phyloP scores from a whole-genome alignment of 1,284 basidiomycete genomes.

The Ceratobasidium sp. region DNA sequence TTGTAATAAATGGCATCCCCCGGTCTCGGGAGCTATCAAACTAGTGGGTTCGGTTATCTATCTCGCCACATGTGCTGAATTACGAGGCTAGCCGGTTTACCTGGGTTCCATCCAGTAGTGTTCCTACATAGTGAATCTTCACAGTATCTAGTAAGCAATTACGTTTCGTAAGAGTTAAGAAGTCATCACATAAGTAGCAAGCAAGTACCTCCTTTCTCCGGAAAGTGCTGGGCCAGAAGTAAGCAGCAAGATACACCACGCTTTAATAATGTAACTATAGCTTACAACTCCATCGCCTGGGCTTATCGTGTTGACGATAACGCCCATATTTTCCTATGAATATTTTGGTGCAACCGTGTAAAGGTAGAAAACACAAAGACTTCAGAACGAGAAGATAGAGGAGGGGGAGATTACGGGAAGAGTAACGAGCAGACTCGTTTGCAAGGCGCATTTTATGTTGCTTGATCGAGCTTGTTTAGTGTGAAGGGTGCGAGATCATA shows the following conservation, averaged over 20 bases:
- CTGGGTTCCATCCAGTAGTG: slow-evolving; percentile 64
- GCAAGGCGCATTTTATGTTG: slow-evolving; percentile 5
- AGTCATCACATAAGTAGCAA: slow-evolving; percentile 50
- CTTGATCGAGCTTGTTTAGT: neutral
- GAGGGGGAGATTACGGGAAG: slow-evolving; percentile 19
- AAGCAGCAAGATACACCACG: neutral
- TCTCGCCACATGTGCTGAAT: neutral
- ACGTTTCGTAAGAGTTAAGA: slow-evolving; percentile 45
- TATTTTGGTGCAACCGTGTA: slow-evolving; percentile 5
- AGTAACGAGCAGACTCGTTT: neutral
- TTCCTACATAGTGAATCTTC: slow-evolving; percentile 78
- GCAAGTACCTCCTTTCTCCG: slow-evolving; percentile 63
- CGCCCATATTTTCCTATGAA: slow-evolving; percentile 55
- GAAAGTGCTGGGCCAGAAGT: slow-evolving; percentile 54
- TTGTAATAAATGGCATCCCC: slow-evolving; percentile 71
- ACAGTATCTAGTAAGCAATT: slow-evolving; percentile 60
- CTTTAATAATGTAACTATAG: neutral
- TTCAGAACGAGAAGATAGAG: slow-evolving; percentile 1
- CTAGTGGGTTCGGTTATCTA: slow-evolving; percentile 9
- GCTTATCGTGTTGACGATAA: slow-evolving; percentile 59
- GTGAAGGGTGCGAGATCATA: slow-evolving; percentile 16
- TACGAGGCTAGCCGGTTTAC: slow-evolving; percentile 46
- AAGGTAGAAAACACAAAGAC: neutral
- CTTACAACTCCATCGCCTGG: slow-evolving; percentile 60
- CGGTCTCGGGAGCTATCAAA: slow-evolving; percentile 56